Base-by-base conservation (phyloP, 257 asterid species). In the Solanum corneliomulleri region DNA sequence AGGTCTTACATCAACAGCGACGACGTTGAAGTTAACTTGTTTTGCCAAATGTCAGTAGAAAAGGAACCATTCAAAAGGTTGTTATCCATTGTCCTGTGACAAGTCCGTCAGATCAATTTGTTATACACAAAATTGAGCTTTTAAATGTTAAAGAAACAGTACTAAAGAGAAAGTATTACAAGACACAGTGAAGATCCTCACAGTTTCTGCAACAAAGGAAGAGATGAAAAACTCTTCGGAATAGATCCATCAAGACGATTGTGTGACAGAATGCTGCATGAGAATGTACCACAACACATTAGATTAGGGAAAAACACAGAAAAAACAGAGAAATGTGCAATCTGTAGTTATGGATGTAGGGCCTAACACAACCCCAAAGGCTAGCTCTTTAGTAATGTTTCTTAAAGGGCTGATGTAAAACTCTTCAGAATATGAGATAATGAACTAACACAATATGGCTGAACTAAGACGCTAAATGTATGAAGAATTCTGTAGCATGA, bases 11-110 rank as follows among this genome's bases (percentile, higher is more conserved):
- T 87, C 68, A 88, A 45, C 68, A 97, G 94, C 25, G 87, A 90
- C 86, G 91, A 93, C 15, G 94, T 92, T 41, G 90, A 91, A 88
- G 93, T 94, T 21, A 88, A 82, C 85, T 87, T 93, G 89, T 90
- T 94, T 89, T 89, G 93, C 99, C 99, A 97, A 87, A 97, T 91
- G 87, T 84, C 86, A 16, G 99, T 89, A 82, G 98, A 95, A 89
- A 97, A 89, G 85, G 99, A 94, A 88, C 99, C 99, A 87, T 76
- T 90, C 92, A 97, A 85, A 25, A 90, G 86, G 88, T 97, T 97
- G 91, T 94, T 91, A 14, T 93, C 97, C 29, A 97, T 91, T 21
- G 95, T 93, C 91, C 99, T 97, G 98, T 88, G 91, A 89, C 72
- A 42, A 85, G 25, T 20, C 35, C 82, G 12, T 47, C 39, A 5